Evolutionary conservation across 75 land plant genomes (phyloP), one percentile per base, ranked within the genome.

Genomic region (Isoetes taiwanensis): DNA sequence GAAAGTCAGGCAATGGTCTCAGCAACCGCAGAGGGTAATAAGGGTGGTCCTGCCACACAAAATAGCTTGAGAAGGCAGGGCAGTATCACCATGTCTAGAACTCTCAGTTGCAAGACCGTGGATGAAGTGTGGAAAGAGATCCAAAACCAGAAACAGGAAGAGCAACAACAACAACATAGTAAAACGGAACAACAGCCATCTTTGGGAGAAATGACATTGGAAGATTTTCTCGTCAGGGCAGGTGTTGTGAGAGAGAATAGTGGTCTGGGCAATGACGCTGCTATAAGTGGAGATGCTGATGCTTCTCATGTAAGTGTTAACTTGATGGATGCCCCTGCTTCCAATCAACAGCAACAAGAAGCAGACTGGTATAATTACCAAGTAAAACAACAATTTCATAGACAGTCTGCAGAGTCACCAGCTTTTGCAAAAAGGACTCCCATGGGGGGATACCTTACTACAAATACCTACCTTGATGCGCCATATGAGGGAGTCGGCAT

Each of bases 131-230:
- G 73, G 77, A 66, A 56, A 64, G 77, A 74, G 67, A 78, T 73
- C 38, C 66, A 64, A 27, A 75, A 3, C 55, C 3, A 52, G n/a
- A n/a, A n/a, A n/a, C n/a, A n/a, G n/a, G n/a, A n/a, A n/a, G n/a
- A n/a, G n/a, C n/a, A n/a, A n/a, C n/a, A n/a, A n/a, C n/a, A n/a
- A n/a, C n/a, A n/a, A n/a, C n/a, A n/a, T n/a, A n/a, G n/a, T n/a
- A n/a, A n/a, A n/a, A n/a, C n/a, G 16, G 50, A 23, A 46, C 50
- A 6, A 19, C 50, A n/a, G 50, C 4, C 50, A 19, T n/a, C n/a
- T 46, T 6, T 19, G 24, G 78, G 75, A 16, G 82, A 79, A 56
- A 72, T 79, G 63, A 79, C 82, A 29, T 57, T 79, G 41, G 82
- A 79, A 54, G 82, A 79, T 59, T 75, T 79, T 43, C 52, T 79